A percentile compares a stretch with the other conserved stretches of the same genome.
These are phyloP conservation scores for Vachellia pachyceras DNA, from an alignment of 306 rosid genomes.

Conservation along the genomic window DNA sequence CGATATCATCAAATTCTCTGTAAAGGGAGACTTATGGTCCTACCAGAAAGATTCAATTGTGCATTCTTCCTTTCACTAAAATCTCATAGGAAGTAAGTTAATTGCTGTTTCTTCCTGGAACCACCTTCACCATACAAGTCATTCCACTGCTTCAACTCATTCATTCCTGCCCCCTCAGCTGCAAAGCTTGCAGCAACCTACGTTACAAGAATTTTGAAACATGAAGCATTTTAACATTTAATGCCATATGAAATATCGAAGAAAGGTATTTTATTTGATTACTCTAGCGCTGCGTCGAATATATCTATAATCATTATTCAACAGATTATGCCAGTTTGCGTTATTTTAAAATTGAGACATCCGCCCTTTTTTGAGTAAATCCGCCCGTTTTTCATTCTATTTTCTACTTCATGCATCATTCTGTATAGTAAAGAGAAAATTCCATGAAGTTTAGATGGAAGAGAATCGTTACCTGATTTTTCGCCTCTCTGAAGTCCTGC, in stretches of 20 bases:
- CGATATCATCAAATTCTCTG: constrained; percentile 8
- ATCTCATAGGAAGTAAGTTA: constrained; percentile 77
- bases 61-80: background rate
- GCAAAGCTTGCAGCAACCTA: constrained; percentile 95
- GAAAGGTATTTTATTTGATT: background rate
- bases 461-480: constrained; percentile 61
- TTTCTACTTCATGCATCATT: background rate
- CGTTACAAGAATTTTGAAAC: constrained; percentile 26
- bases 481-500: constrained; percentile 87
- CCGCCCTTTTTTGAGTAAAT: too few relatives aligned
- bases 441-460: background rate
- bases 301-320: background rate
- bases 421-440: background rate
- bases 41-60: constrained; percentile 16
- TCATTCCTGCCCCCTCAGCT: constrained; percentile 84
- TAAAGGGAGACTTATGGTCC: constrained; percentile 16
- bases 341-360: background rate
- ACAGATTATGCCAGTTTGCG: background rate
- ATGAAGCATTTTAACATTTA: background rate
- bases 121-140: constrained; percentile 92
- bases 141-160: constrained; percentile 92
- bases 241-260: background rate
- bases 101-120: constrained; percentile 82
- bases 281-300: background rate
- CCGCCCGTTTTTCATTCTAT: background rate